phyloP scores from a whole-genome alignment of 108 stramenopile species.

The Nitzschia sp. region DNA sequence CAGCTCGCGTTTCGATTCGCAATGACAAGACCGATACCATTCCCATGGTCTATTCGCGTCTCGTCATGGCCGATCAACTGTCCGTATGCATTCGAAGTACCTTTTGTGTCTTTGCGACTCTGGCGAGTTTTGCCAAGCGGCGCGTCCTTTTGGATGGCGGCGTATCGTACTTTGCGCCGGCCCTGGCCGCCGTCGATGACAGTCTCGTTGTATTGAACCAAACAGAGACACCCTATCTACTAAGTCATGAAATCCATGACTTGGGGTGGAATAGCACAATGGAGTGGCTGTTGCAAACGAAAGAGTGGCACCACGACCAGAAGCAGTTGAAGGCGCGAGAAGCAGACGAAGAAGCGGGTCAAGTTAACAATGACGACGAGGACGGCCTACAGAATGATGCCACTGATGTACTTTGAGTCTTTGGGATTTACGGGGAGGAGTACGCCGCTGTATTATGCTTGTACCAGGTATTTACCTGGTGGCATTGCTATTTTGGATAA shows the following conservation, averaged over 20 bases:
- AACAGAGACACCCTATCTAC: constrained; percentile 12
- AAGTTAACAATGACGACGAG: too few relatives aligned
- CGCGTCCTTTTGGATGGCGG: constrained; percentile 24
- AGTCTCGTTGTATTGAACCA: constrained; percentile 8
- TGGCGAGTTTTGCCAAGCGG: constrained; percentile 25
- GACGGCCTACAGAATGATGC: too few relatives aligned
- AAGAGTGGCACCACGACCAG: not conserved
- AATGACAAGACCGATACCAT: constrained; percentile 32
- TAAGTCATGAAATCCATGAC: constrained; percentile 17
- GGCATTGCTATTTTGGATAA: too few relatives aligned
- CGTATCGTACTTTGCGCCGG: not conserved
- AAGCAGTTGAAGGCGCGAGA: too few relatives aligned
- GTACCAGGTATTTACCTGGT: too few relatives aligned
- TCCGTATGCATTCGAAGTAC: constrained; percentile 30
- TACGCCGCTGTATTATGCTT: too few relatives aligned
- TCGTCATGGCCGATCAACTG: constrained; percentile 30
- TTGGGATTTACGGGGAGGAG: too few relatives aligned
- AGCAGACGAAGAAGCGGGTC: not conserved
- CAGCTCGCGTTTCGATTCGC: constrained; percentile 23
- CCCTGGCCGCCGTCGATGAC: not conserved
- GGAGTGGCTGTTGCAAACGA: constrained; percentile 16
- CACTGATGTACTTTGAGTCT: too few relatives aligned
- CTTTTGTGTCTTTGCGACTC: constrained; percentile 32
- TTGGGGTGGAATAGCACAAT: constrained; percentile 19
- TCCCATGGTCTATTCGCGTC: constrained; percentile 25